These are phyloP conservation scores for Cystofilobasidium capitatum DNA, from an alignment of 768 basidiomycete genomes.

Conservation along the genomic window DNA sequence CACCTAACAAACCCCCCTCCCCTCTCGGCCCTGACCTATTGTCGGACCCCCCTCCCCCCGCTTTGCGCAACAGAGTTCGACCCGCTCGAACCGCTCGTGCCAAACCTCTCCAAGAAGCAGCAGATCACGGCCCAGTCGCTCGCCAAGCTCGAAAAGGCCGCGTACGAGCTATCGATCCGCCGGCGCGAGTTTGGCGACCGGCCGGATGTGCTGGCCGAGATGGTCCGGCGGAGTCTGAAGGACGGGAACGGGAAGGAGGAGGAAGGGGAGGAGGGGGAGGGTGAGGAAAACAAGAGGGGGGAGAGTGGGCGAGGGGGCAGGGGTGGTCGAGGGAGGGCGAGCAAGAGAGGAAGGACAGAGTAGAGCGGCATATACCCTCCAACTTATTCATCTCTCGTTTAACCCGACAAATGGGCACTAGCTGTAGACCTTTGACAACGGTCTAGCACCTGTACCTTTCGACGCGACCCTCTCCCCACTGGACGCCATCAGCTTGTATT, in stretches of 20 bases:
- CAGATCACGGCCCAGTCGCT: slow-evolving; percentile 74
- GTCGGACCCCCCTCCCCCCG: not conserved
- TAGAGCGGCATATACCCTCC: too few species aligned
- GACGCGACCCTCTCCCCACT: too few species aligned
- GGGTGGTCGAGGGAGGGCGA: too few species aligned
- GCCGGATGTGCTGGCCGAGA: slow-evolving; percentile 15
- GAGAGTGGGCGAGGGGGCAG: too few species aligned
- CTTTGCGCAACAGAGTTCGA: slow-evolving; percentile 58
- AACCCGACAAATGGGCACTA: too few species aligned
- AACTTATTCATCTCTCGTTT: too few species aligned
- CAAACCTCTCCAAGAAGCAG: slow-evolving; percentile 77
- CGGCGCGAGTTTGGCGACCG: slow-evolving; percentile 6
- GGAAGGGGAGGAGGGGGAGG: not conserved
- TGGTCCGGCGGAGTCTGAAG: slow-evolving; percentile 8
- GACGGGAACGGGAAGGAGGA: not conserved
- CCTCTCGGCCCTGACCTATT: not conserved
- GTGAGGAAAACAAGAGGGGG: slow-evolving; percentile 1
- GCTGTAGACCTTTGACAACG: too few species aligned
- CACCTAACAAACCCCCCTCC: not conserved
- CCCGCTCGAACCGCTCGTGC: slow-evolving; percentile 57
- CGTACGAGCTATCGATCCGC: slow-evolving; percentile 20
- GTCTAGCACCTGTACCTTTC: too few species aligned
- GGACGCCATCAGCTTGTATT: too few species aligned
- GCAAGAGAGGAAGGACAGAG: too few species aligned
- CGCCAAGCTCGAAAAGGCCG: slow-evolving; percentile 73